Percentiles rank a stretch among this genome's conserved stretches.
These are phyloP conservation scores for Pyrenophora tritici-repentis DNA, from an alignment of 2,329 filamentous ascomycete species.

Conservation along the genomic window DNA sequence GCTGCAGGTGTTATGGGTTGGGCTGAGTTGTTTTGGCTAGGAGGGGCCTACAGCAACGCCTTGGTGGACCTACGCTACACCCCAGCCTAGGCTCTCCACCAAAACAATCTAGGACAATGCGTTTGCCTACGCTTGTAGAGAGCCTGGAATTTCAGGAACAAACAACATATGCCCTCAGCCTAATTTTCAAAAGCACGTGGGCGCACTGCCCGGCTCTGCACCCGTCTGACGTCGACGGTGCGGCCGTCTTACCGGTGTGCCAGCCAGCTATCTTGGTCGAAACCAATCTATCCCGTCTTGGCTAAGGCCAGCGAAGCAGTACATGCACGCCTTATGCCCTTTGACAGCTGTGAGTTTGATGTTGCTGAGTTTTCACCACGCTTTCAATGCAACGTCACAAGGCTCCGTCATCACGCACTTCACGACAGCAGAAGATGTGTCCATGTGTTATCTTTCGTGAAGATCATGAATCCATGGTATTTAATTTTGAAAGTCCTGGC, in stretches of 20 bases:
- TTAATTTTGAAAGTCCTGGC: constrained; percentile 37
- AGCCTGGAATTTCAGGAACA: too few relatives aligned
- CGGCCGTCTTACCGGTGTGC: constrained; percentile 13
- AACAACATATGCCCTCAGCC: too few relatives aligned
- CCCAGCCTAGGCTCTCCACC: constrained; percentile 8
- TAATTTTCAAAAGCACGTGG: neutral
- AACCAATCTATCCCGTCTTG: constrained; percentile 4
- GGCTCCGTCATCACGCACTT: too few relatives aligned
- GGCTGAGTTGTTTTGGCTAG: constrained; percentile 24
- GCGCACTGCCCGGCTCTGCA: neutral
- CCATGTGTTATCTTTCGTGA: constrained; percentile 18
- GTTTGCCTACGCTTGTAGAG: neutral
- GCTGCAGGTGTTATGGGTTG: constrained; percentile 25
- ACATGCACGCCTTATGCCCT: neutral
- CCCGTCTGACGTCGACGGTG: constrained; percentile 17
- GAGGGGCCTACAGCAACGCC: constrained; percentile 21
- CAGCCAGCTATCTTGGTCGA: constrained; percentile 15
- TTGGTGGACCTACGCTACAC: constrained; percentile 7
- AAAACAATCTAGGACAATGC: neutral
- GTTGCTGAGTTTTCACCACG: too few relatives aligned
- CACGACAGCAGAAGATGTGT: neutral
- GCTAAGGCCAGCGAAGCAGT: constrained; percentile 5
- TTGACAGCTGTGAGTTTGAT: neutral
- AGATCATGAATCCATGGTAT: constrained; percentile 42
- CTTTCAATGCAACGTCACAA: neutral